A percentile compares a stretch with the other conserved stretches of the same genome.
These are phyloP conservation scores for Phialophora tarda DNA, from an alignment of 2,329 filamentous ascomycete species.

Conservation along the genomic window DNA sequence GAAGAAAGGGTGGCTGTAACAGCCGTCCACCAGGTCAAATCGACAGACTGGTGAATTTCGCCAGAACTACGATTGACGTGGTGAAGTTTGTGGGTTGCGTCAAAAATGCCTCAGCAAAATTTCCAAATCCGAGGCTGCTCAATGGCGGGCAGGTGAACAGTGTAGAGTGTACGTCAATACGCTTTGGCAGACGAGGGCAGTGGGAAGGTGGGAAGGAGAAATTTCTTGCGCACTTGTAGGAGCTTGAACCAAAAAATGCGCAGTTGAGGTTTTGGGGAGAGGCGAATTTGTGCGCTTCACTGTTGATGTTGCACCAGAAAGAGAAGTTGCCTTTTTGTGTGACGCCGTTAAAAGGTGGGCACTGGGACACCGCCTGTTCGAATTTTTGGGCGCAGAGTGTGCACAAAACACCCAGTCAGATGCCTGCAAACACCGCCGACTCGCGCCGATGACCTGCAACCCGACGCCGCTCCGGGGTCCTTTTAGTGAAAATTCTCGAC, in stretches of 20 bases:
- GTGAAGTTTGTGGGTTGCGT: slow-evolving; percentile 19
- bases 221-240: background rate
- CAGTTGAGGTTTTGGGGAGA: background rate
- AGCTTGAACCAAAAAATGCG: background rate
- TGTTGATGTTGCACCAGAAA: slow-evolving; percentile 24
- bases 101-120: slow-evolving; percentile 27
- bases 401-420: slow-evolving; percentile 7
- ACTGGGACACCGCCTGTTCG: slow-evolving; percentile 9
- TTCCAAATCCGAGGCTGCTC: slow-evolving; percentile 1
- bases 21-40: slow-evolving; percentile 16
- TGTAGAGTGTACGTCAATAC: background rate
- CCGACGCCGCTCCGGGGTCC: background rate
- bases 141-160: slow-evolving; percentile 2
- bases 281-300: slow-evolving; percentile 14
- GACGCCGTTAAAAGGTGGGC: background rate
- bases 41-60: slow-evolving; percentile 25
- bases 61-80: slow-evolving; percentile 31
- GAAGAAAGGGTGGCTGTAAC: slow-evolving; percentile 22
- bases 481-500: slow-evolving; percentile 8
- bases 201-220: background rate
- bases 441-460: slow-evolving; percentile 19
- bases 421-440: slow-evolving; percentile 10
- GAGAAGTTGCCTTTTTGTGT: slow-evolving; percentile 24
- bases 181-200: background rate
- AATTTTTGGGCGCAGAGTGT: slow-evolving; percentile 23